Evolutionary conservation across 225 moss, liverwort and hornwort genomes (phyloP), one percentile per base, ranked within the genome.

Genomic region (Pleurozium schreberi): DNA sequence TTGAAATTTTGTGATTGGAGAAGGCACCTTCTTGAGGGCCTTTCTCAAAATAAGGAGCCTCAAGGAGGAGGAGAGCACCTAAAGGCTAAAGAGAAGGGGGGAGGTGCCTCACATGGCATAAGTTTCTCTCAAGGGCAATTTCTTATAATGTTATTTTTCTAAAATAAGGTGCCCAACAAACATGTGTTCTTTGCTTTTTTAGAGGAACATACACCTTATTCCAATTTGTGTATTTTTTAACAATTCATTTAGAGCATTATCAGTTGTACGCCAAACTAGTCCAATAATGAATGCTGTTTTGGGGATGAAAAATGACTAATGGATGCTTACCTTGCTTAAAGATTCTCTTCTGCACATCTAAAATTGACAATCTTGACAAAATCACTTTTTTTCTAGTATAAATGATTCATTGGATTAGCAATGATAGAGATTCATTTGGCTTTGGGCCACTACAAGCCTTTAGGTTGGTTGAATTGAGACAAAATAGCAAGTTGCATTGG

Each of bases 141-240:
- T 79, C 3, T 38, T 1, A 55, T 9, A n/a, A 55, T 38, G 6
- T n/a, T 13, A 9, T 77, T 10, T 55, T n/a, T 9, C 1, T 38
- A 11, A 6, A 38, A 26, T 16, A 79, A 11, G 10, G 27, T 58
- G 18, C 0, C 1, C 0, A 57, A 79, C 3, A 58, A 58, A 79
- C 0, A 11, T 79, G 38, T 26, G 14, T 11, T 57, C 0, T 12
- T 0, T 0, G 1, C n/a, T n/a, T n/a, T n/a, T n/a, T 57, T 0
- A 27, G 1, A n/a, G 27, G 27, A 4, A 26, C 4, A 25, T 57
- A 4, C 14, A 0, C 0, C 0, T 78, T 23, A 15, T 38, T 55
- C 3, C 8, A 2, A 2, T 78, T 78, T 57, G n/a, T 55, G 26
- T 10, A 7, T 15, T 36, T 36, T 12, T 7, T 14, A 0, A 78